Evolutionary conservation across 495 filamentous ascomycete species (phyloP), one percentile per base, ranked within the genome.

Genomic region (Penicillium coprophilum): DNA sequence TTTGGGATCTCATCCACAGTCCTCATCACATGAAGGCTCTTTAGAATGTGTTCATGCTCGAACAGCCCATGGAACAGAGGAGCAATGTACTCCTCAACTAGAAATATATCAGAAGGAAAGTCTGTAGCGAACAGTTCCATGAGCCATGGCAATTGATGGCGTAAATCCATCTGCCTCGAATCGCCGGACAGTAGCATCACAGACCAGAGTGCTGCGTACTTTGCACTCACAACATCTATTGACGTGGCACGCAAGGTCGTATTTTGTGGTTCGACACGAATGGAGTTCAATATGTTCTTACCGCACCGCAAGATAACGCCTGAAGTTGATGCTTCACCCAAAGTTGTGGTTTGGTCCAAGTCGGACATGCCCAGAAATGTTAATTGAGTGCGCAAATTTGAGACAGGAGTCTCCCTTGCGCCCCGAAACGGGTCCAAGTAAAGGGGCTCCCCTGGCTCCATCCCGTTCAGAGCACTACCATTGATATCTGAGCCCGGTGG

Each of bases 391-490:
- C 80, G 73, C 23, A 96, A 75, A 53, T 82, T 77, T 4, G 72
- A 69, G 4, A 84, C 62, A 0, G 80, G 75, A 0, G 89, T 82
- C 71, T 95, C 91, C 8, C 77, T 65, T 34, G 85, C 79, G 15
- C 83, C 86, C 46, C 84, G 80, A 66, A 88, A 96, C 1, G 92
- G 92, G 62, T 97, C 91, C 56, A 96, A 74, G 68, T 90, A 95
- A 80, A 95, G 90, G 9, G 75, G 76, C 49, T 81, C 70, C 12
- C 71, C 71, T 38, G 68, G 62, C n/a, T 64, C 44, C 68, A 73
- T 46, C 75, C 55, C 53, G 60, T 71, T 52, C 63, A 82, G 50
- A 64, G 75, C 34, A 76, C 83, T 67, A 70, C 85, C 86, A 53
- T 91, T 82, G 43, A 92, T 78, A 31, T 87, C 85, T 52, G 80